phyloP scores from a whole-genome alignment of 176 grass and related monocot genomes.

The Bolboschoenus planiculmis region DNA sequence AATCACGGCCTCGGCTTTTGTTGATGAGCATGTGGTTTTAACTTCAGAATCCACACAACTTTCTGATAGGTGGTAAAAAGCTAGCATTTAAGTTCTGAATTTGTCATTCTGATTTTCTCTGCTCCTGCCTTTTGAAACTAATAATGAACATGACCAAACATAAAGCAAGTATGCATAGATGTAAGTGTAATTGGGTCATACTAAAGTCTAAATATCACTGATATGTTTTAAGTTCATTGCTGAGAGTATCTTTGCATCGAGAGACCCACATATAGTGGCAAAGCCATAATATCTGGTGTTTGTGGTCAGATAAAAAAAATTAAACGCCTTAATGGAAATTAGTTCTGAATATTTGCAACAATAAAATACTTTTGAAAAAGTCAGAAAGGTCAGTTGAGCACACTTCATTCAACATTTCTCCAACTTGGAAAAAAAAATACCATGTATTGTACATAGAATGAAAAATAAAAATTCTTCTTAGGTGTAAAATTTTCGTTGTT shows the following conservation, averaged over 20 bases:
- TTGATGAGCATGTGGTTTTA: conserved; percentile 54
- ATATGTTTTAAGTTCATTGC: background rate
- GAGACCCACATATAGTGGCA: background rate
- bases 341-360: background rate
- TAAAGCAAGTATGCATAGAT: background rate
- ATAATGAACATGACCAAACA: background rate
- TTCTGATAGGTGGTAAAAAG: conserved; percentile 48
- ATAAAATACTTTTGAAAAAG: background rate
- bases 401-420: background rate
- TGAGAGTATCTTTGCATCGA: background rate
- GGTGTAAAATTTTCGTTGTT: background rate
- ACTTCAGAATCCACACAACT: conserved; percentile 30
- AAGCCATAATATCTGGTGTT: background rate
- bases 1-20: conserved; percentile 68
- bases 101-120: background rate
- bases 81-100: background rate
- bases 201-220: background rate
- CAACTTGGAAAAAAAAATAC: background rate
- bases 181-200: background rate
- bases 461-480: background rate
- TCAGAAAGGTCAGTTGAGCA: background rate
- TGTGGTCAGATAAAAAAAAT: background rate
- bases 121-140: background rate
- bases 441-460: background rate
- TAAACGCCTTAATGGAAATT: background rate